Conservation (phyloP, 495 filamentous ascomycete genomes). For the Penicillium longicatenatum region DNA sequence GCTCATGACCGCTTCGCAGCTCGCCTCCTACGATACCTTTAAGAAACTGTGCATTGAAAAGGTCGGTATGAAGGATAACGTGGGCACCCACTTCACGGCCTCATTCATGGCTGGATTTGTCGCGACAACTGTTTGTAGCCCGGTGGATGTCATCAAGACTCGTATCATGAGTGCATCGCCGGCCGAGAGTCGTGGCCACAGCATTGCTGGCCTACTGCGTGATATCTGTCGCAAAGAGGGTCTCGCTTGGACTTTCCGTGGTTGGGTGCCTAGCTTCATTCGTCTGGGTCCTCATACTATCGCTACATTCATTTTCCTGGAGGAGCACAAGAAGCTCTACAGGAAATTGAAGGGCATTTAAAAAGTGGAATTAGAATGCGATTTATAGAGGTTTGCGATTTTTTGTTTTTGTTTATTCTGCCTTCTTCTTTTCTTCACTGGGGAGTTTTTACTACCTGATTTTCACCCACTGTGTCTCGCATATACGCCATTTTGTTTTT, state of each 20-base stretch:
- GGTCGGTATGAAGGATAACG: conserved; percentile 71
- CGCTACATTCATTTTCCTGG: conserved; percentile 91
- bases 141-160: conserved; percentile 97
- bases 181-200: conserved; percentile 54
- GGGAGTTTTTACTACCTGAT: conserved; percentile 49
- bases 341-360: conserved; percentile 47
- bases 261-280: conserved; percentile 97
- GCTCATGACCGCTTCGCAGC: conserved; percentile 89
- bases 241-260: conserved; percentile 86
- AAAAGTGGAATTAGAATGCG: background rate
- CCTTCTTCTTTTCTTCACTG: conserved; percentile 38
- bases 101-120: conserved; percentile 88
- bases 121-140: conserved; percentile 91
- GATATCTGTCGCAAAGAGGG: conserved; percentile 80
- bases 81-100: conserved; percentile 84
- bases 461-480: conserved; percentile 7
- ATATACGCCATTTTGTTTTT: conserved; percentile 17
- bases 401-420: conserved; percentile 26
- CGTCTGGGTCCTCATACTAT: conserved; percentile 93
- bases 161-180: conserved; percentile 78
- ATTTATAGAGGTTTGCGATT: conserved; percentile 11
- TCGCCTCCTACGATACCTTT: conserved; percentile 91
- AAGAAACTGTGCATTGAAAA: conserved; percentile 72
- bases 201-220: conserved; percentile 58
- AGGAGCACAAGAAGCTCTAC: conserved; percentile 67